A percentile compares a stretch with the other conserved stretches of the same genome.
phyloP scores from a whole-genome alignment of 192 early-diverging fungal species.

The Mortierella claussenii region DNA sequence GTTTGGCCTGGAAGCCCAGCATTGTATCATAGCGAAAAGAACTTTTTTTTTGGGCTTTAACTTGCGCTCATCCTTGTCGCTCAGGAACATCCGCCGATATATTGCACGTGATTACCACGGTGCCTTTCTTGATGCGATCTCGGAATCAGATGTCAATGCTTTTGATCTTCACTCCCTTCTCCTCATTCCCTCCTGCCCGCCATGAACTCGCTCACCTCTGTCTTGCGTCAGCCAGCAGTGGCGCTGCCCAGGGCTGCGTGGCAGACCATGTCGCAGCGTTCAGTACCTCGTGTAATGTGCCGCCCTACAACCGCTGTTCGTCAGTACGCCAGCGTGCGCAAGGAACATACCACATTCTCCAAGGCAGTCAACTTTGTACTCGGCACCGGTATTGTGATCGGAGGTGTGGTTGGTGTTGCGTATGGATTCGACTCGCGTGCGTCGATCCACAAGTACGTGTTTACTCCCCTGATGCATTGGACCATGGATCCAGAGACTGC shows the following conservation, averaged over 20 bases:
- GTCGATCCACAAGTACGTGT: slow-evolving; percentile 69
- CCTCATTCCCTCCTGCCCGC: not conserved
- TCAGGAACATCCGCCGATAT: too few relatives aligned
- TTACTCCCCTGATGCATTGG: slow-evolving; percentile 75
- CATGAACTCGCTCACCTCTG: slow-evolving; percentile 29
- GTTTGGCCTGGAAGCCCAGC: too few relatives aligned
- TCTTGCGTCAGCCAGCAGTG: slow-evolving; percentile 21
- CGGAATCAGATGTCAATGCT: too few relatives aligned
- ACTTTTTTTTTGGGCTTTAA: too few relatives aligned
- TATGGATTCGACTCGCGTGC: slow-evolving; percentile 82
- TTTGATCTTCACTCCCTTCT: not conserved
- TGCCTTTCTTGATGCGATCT: too few relatives aligned
- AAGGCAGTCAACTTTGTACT: slow-evolving; percentile 56
- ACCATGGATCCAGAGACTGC: slow-evolving; percentile 78
- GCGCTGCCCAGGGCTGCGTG: not conserved
- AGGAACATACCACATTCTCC: slow-evolving; percentile 40
- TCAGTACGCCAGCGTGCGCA: slow-evolving; percentile 41
- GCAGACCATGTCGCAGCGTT: not conserved
- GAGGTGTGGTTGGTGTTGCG: slow-evolving; percentile 57
- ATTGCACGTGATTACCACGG: too few relatives aligned
- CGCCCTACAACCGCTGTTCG: slow-evolving; percentile 25
- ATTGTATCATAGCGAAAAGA: too few relatives aligned
- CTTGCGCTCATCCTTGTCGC: too few relatives aligned
- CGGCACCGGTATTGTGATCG: slow-evolving; percentile 51
- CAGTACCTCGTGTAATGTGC: too few relatives aligned